Base-by-base conservation (phyloP, 2,329 filamentous ascomycete genomes). In the Fusarium miscanthi region DNA sequence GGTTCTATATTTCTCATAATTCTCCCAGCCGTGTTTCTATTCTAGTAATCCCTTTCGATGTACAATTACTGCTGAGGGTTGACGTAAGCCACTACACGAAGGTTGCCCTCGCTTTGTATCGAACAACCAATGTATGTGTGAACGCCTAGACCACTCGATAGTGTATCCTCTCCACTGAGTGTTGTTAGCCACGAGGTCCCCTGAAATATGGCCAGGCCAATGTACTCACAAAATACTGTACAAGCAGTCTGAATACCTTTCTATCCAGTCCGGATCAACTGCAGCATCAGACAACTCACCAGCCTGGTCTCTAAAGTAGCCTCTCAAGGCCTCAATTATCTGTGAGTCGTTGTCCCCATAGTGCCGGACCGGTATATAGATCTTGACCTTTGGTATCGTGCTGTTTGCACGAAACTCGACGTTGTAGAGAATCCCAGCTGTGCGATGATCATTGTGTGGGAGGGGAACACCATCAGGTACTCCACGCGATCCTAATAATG, bases 351-450 rank as follows among this genome's bases (percentile, higher is more conserved):
- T 70, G 2, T 61, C 16, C 1, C 74, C 74, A 43, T 82, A 82
- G 59, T 82, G 81, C 2, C 80, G 73, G 0, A 81, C 81, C 3
- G 81, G 81, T 25, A 82, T 68, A 51, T 82, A 82, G 4, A 79
- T 67, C 66, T 82, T 82, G 2, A 76, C 66, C 16, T 70, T 74
- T 1, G 81, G 81, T 1, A 27, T 19, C 10, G 35, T 21, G 13
- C 42, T 65, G 13, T 63, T 57, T 12, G 67, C 52, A 23, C 53
- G 62, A n/a, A 82, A 69, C 59, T 82, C 81, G 43, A 80, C 66
- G 46, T 82, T 76, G 67, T 80, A 82, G 6, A 82, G 76, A 25
- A 81, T 76, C 6, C 81, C 81, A 2, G 76, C 77, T 6, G 81
- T 82, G 3, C 80, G 74, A 54, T 82, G 80, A 17, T 48, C 11